Evolutionary conservation across 176 grass and related monocot genomes (phyloP), one percentile per base, ranked within the genome.

Genomic region (Musa beccarii): DNA sequence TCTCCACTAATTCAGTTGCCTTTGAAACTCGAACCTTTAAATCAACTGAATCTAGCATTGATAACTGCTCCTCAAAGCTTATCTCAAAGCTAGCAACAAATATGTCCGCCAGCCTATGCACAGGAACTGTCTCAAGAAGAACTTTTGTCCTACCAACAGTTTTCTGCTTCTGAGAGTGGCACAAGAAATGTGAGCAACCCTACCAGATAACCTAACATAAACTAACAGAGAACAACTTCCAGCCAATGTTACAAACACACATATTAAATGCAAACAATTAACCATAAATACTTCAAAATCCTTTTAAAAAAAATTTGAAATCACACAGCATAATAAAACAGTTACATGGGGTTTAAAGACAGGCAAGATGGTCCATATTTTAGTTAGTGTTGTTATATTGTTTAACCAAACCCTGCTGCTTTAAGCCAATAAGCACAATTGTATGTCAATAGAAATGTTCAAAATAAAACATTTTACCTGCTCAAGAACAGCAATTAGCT

Each of bases 71-170:
- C 79, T 99, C 95, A 68, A 99, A 99, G 80, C 90, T 92, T 76
- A 99, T 99, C 84, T 99, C 95, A 75, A 99, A 99, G 84, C 95
- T 99, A 77, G 95, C 95, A 71, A 99, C 95, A 87, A 99, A 99
- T 82, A 99, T 99, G 78, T 99, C 95, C 71, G 95, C 95, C 76
- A 99, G 82, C 66, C 95, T 88, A 81, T 99, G 89, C 54, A 99
- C 86, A 77, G 95, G 95, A 77, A 99, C 95, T 12, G 95, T 94
- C 78, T 99, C 95, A 75, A 99, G 88, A 53, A 99, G 95, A 80
- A 94, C 89, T 72, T 99, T 99, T 66, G 95, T 99, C 82, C 95
- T 91, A 74, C 95, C 90, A 80, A 91, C 90, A 15, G 88, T 99
- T 79, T 99, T 99, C 84, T 99, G 95, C 81, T 99, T 99, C 95